These are phyloP conservation scores for Hymenoscyphus scutula DNA, from an alignment of 2,329 filamentous ascomycete genomes.

Conservation along the genomic window DNA sequence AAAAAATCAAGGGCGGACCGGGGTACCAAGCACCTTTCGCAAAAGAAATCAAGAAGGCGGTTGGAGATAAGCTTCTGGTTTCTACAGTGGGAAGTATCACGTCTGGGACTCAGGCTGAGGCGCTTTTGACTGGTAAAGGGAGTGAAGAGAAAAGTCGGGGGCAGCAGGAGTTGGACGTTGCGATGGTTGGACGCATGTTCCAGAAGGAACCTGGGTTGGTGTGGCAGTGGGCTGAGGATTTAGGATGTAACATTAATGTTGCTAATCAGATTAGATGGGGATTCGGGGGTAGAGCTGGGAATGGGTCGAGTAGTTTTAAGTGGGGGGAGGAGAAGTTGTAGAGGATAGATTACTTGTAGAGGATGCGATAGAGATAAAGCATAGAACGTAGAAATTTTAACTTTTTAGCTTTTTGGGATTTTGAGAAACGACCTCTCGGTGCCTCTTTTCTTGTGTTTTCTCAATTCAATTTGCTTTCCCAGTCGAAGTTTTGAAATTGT, in stretches of 20 bases:
- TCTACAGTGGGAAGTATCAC: conserved; percentile 50
- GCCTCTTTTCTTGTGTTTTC: no score
- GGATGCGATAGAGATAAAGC: no score
- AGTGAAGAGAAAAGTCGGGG: conserved; percentile 44
- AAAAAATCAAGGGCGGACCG: conserved; percentile 57
- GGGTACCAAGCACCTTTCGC: conserved; percentile 73
- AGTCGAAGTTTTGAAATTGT: no score
- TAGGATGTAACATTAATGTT: conserved; percentile 46
- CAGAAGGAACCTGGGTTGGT: conserved; percentile 58
- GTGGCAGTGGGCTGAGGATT: conserved; percentile 54
- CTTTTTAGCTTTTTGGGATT: no score
- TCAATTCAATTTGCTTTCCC: no score
- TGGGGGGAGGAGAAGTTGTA: background rate
- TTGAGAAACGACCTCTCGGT: no score
- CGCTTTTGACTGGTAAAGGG: conserved; percentile 46
- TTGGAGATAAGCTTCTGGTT: conserved; percentile 58
- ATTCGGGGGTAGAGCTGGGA: conserved; percentile 43
- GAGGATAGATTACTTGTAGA: no score
- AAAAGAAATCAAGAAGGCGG: conserved; percentile 65
- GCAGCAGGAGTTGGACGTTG: conserved; percentile 47
- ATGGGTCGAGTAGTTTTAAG: background rate
- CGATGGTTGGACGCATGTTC: conserved; percentile 52
- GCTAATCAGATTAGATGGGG: conserved; percentile 57
- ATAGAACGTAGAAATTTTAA: no score
- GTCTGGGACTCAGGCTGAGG: conserved; percentile 46